Conservation (phyloP, 208 protist genomes). For the Trypanosomatidae sp. region DNA sequence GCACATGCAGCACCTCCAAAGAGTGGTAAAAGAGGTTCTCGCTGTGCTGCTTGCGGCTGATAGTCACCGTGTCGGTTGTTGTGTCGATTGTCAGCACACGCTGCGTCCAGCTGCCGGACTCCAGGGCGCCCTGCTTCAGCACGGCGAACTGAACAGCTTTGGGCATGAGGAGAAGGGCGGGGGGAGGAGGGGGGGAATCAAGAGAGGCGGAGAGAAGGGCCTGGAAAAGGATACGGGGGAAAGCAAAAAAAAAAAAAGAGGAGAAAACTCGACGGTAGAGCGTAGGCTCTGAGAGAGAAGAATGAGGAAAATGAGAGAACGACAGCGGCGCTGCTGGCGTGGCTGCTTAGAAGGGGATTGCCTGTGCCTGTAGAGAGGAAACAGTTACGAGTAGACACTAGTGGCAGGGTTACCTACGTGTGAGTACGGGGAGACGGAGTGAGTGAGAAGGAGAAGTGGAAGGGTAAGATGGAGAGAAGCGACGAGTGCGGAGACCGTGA, state of each 20-base stretch:
- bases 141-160: constrained; percentile 21
- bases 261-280: neutral
- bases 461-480: neutral
- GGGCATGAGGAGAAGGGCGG: neutral
- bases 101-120: constrained; percentile 15
- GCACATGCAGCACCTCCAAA: constrained; percentile 10
- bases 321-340: neutral
- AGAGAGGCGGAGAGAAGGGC: neutral
- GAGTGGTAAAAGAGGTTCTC: constrained; percentile 25
- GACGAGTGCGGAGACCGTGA: neutral
- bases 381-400: neutral
- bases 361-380: neutral
- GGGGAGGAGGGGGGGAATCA: neutral
- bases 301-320: neutral
- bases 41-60: constrained; percentile 27
- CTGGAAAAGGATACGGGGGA: neutral
- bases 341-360: neutral
- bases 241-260: neutral
- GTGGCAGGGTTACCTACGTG: neutral
- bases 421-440: neutral
- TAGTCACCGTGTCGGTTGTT: constrained; percentile 14
- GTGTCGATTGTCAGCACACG: constrained; percentile 28
- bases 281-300: neutral
- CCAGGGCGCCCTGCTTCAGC: constrained; percentile 13
- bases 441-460: neutral